Evolutionary conservation across 2,329 filamentous ascomycete genomes (phyloP).

Genomic region (Neonectria faginata): DNA sequence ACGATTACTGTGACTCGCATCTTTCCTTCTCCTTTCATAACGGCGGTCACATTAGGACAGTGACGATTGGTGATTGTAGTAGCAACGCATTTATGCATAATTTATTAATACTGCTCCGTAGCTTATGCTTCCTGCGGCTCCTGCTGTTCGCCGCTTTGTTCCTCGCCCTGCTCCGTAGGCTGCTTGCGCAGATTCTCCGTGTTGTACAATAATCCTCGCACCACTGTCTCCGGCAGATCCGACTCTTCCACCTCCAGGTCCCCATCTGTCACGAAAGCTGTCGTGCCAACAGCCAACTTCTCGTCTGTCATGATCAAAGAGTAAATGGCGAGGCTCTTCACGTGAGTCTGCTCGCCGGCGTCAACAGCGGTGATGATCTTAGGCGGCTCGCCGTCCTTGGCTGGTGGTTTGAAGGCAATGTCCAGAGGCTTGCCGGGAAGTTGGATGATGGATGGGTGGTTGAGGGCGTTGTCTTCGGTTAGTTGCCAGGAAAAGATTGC

Average conservation of each 20-base stretch:
- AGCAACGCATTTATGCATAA: not conserved
- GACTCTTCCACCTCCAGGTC: conserved; percentile 46
- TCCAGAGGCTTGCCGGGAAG: conserved; percentile 76
- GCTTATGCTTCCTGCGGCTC: conserved; percentile 25
- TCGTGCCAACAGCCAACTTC: conserved; percentile 47
- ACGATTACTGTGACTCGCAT: conserved; percentile 41
- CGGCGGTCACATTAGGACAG: not conserved
- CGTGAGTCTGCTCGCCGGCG: conserved; percentile 43
- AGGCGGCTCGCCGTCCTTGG: conserved; percentile 36
- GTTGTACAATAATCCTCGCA: conserved; percentile 59
- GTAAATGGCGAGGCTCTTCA: conserved; percentile 49
- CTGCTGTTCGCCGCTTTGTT: conserved; percentile 34
- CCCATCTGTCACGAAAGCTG: conserved; percentile 42
- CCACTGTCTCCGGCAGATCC: conserved; percentile 53
- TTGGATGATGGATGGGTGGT: conserved; percentile 59
- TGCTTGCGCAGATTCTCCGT: conserved; percentile 63
- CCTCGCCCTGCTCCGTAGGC: conserved; percentile 41
- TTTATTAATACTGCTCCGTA: conserved; percentile 20
- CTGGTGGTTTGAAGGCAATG: conserved; percentile 49
- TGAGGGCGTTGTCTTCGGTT: conserved; percentile 59
- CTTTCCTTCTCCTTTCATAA: not conserved
- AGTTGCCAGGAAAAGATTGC: conserved; percentile 76
- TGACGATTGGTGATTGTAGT: not conserved
- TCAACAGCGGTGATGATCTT: conserved; percentile 57
- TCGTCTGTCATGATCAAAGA: conserved; percentile 48